Evolutionary conservation across 306 rosid species (phyloP).

Genomic region (Hippophae gyantsensis): DNA sequence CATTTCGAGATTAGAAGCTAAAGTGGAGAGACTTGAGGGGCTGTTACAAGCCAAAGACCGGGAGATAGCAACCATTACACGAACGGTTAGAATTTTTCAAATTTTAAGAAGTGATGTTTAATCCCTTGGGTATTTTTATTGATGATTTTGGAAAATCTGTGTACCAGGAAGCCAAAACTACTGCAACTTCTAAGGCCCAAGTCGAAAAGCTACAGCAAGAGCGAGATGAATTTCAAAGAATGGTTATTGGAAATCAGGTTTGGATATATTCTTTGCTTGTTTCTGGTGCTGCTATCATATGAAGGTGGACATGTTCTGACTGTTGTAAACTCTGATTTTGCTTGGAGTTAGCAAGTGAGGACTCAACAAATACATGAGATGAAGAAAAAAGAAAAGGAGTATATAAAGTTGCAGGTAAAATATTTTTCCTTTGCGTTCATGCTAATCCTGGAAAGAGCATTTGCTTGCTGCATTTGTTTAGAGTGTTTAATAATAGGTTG

Average conservation of each 20-base stretch:
- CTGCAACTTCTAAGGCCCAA: constrained; percentile 85
- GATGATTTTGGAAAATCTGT: constrained; percentile 14
- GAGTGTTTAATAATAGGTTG: constrained; percentile 1
- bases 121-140: constrained; percentile 7
- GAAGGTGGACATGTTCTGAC: constrained; percentile 31
- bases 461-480: constrained; percentile 4
- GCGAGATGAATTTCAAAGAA: constrained; percentile 94
- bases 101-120: constrained; percentile 4
- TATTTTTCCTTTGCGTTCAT: constrained; percentile 10
- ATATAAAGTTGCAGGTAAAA: constrained; percentile 87
- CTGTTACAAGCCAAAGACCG: constrained; percentile 79
- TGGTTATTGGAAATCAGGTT: constrained; percentile 99
- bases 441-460: constrained; percentile 7
- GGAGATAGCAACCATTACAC: constrained; percentile 89
- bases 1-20: constrained; percentile 88
- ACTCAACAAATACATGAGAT: constrained; percentile 96
- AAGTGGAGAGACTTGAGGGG: constrained; percentile 90
- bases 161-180: constrained; percentile 80
- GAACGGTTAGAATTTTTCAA: constrained; percentile 46
- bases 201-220: constrained; percentile 93
- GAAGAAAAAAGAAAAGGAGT: constrained; percentile 99
- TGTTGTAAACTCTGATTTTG: constrained; percentile 10
- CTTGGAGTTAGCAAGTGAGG: constrained; percentile 69
- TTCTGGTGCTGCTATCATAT: constrained; percentile 1
- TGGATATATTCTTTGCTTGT: constrained; percentile 20